Conservation (phyloP, 768 basidiomycete species). For the Leccinum incarnatum region DNA sequence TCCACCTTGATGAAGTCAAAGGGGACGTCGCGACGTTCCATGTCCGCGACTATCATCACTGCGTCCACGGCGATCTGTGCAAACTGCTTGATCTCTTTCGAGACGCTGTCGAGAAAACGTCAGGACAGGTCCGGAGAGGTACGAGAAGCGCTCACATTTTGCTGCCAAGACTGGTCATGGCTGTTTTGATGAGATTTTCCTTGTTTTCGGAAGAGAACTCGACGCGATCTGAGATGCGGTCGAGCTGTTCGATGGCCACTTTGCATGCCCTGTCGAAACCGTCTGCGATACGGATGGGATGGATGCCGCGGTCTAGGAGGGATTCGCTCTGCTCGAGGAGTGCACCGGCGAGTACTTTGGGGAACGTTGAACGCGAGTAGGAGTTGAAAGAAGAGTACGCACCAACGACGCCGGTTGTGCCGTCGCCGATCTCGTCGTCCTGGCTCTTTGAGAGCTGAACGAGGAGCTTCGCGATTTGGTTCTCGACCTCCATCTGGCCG, state of each 20-base stretch:
- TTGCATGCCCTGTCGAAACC: slow-evolving; percentile 94
- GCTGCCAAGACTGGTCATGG: slow-evolving; percentile 94
- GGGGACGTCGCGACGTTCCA: slow-evolving; percentile 90
- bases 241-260: slow-evolving; percentile 87
- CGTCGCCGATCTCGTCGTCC: slow-evolving; percentile 99
- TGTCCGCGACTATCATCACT: slow-evolving; percentile 91
- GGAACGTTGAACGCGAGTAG: neutral
- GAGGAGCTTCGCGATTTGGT: slow-evolving; percentile 97
- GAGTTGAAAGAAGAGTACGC: slow-evolving; percentile 35
- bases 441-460: slow-evolving; percentile 97
- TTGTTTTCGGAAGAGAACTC: slow-evolving; percentile 81
- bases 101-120: slow-evolving; percentile 60
- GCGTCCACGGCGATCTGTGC: slow-evolving; percentile 98
- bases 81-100: slow-evolving; percentile 93
- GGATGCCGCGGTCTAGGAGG: slow-evolving; percentile 98
- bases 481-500: slow-evolving; percentile 98
- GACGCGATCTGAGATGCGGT: slow-evolving; percentile 87
- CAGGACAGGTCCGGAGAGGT: neutral
- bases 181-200: slow-evolving; percentile 86
- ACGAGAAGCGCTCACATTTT: slow-evolving; percentile 70
- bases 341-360: slow-evolving; percentile 91
- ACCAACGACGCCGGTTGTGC: slow-evolving; percentile 99
- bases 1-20: slow-evolving; percentile 99
- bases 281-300: slow-evolving; percentile 98
- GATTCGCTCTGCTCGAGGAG: slow-evolving; percentile 91